Percentiles rank a stretch among this genome's conserved stretches.
Conservation (phyloP, 495 filamentous ascomycete genomes). For the Chaetomium cochliodes region DNA sequence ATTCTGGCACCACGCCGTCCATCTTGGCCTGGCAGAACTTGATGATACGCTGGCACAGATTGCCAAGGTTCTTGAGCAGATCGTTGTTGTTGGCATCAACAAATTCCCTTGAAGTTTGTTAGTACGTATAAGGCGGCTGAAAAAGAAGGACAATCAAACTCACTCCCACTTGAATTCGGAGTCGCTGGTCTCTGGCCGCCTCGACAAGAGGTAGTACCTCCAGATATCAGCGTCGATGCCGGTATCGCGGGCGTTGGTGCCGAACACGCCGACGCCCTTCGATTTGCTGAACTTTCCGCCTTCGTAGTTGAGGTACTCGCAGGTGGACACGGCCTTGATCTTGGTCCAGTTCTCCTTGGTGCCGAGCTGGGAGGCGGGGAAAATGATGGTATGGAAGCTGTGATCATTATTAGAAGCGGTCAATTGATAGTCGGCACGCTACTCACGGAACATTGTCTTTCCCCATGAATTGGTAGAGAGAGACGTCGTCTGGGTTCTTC, state of each 20-base stretch:
- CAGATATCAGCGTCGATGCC: constrained; percentile 85
- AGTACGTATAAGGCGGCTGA: background rate
- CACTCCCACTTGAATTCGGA: constrained; percentile 80
- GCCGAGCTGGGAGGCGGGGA: constrained; percentile 82
- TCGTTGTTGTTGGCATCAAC: constrained; percentile 86
- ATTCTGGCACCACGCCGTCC: constrained; percentile 69
- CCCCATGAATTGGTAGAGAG: constrained; percentile 96
- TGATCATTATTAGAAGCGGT: background rate
- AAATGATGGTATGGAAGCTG: constrained; percentile 83
- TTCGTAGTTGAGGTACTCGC: constrained; percentile 96
- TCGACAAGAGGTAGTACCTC: constrained; percentile 88
- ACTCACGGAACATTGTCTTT: constrained; percentile 83
- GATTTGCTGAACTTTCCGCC: constrained; percentile 95
- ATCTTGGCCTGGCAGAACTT: constrained; percentile 84
- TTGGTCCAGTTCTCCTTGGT: constrained; percentile 83
- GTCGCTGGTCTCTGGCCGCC: constrained; percentile 85
- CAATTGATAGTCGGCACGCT: background rate
- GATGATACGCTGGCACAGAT: constrained; percentile 89
- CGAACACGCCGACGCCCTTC: constrained; percentile 84
- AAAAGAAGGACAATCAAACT: background rate
- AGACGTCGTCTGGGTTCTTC: constrained; percentile 83
- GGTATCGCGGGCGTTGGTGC: constrained; percentile 82
- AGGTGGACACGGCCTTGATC: constrained; percentile 83
- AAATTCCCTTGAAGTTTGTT: constrained; percentile 55
- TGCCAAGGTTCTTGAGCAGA: constrained; percentile 85